Conservation (phyloP, 352 stramenopile genomes). For the Phytopythium sindhum region DNA sequence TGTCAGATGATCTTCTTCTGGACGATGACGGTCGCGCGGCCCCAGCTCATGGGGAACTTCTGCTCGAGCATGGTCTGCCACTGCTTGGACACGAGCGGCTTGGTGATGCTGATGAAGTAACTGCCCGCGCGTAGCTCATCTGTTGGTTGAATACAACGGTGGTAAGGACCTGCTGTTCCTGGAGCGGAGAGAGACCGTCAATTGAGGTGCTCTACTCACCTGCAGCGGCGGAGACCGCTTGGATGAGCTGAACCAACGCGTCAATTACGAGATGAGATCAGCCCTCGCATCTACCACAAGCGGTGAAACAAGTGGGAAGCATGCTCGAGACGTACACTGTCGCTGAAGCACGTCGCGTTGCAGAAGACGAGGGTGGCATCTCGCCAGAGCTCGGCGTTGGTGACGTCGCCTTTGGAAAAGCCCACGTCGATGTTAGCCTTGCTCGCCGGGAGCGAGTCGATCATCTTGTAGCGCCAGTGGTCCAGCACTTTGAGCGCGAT, state of each 20-base stretch:
- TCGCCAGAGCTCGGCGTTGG: conserved; percentile 42
- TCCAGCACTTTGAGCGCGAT: conserved; percentile 63
- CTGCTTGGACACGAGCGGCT: conserved; percentile 44
- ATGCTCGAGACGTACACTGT: conserved; percentile 32
- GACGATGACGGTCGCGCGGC: conserved; percentile 52
- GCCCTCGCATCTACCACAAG: neutral
- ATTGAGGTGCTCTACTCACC: conserved; percentile 8
- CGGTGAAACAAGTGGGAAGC: neutral
- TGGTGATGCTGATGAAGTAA: conserved; percentile 65
- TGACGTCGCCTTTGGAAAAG: conserved; percentile 46
- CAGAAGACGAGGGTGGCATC: conserved; percentile 64
- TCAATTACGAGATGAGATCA: neutral
- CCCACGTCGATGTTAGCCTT: conserved; percentile 56
- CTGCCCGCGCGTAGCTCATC: conserved; percentile 40
- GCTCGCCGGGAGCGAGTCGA: conserved; percentile 42
- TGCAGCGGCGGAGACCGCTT: conserved; percentile 30
- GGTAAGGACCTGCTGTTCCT: too few species aligned
- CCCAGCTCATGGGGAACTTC: conserved; percentile 70
- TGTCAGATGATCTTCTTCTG: conserved; percentile 56
- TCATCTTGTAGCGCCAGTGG: conserved; percentile 62
- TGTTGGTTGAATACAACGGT: conserved; percentile 9
- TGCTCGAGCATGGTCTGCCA: conserved; percentile 62
- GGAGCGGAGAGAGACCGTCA: neutral
- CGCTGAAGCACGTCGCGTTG: conserved; percentile 70
- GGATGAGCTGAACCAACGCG: conserved; percentile 17